phyloP scores from a whole-genome alignment of 1,284 basidiomycete genomes.

The Marasmius fiardii region DNA sequence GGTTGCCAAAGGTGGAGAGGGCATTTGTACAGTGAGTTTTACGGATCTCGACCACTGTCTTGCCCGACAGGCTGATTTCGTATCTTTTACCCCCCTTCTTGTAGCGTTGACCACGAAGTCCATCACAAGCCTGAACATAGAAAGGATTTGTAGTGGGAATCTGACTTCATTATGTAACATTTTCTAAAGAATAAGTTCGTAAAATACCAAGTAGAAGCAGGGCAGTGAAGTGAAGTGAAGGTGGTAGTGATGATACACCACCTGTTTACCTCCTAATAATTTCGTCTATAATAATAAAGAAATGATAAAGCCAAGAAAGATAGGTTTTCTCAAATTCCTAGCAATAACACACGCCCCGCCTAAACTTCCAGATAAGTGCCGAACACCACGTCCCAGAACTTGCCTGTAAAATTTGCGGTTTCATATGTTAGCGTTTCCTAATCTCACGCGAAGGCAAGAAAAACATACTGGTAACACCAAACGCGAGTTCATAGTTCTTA shows the following conservation, averaged over 20 bases:
- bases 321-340: not conserved
- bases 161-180: not conserved
- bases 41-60: constrained; percentile 35
- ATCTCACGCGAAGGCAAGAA: not conserved
- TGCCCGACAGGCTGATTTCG: not conserved
- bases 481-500: constrained; percentile 98
- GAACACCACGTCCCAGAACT: constrained; percentile 95
- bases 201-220: too few species aligned
- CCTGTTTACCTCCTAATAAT: too few species aligned
- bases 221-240: too few species aligned
- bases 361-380: constrained; percentile 74
- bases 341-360: not conserved
- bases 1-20: constrained; percentile 64
- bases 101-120: constrained; percentile 7
- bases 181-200: not conserved
- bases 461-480: constrained; percentile 85
- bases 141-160: not conserved
- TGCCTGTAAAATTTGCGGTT: constrained; percentile 43
- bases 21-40: constrained; percentile 52
- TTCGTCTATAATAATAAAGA: too few species aligned
- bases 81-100: not conserved
- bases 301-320: too few species aligned
- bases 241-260: too few species aligned
- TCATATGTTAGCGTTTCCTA: not conserved
- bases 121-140: constrained; percentile 5